Evolutionary conservation across 2,329 filamentous ascomycete species (phyloP), one percentile per base, ranked within the genome.

Genomic region (Microthyrium microscopicum): DNA sequence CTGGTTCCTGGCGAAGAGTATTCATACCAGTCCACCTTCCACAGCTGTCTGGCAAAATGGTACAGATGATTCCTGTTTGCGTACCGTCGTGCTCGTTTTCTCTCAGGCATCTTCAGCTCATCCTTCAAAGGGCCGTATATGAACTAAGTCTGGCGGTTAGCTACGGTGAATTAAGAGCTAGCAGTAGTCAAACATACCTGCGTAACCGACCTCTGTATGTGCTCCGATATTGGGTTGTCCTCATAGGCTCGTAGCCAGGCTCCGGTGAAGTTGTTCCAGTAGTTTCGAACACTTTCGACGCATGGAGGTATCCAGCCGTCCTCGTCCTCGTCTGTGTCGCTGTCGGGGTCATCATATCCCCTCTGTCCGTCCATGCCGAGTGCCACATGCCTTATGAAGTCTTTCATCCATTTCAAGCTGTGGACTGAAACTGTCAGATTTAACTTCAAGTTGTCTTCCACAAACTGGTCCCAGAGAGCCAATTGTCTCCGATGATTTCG

Each of bases 181-280:
- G 34, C 20, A 38, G 35, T 35, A 35, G 31, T 38, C 17, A 35
- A 34, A 35, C 26, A 34, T 38, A 40, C 38, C 30, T 40, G 22
- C 25, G 35, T 40, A 40, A 40, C 26, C 26, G 26, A 29, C 26
- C 26, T 29, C 26, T 29, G 26, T 29, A 29, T 29, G 26, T 37
- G 15, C 34, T 39, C 31, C 33, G 26, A 29, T 29, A 29, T 29
- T 29, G 26, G 26, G 26, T 29, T 29, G 26, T 35, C 26, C 26
- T 8, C 26, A 29, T 29, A 29, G 26, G 26, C 26, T 29, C 26
- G 26, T 29, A 29, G 26, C 26, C 26, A 29, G 26, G 26, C 26
- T 29, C 26, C 26, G 26, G 26, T 29, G 26, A 29, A 29, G 26
- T 29, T 29, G 26, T 29, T 29, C 26, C 26, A 29, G 26, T 29